Evolutionary conservation across 139 green algal species (phyloP).

Genomic region (Pleodorina starrii): DNA sequence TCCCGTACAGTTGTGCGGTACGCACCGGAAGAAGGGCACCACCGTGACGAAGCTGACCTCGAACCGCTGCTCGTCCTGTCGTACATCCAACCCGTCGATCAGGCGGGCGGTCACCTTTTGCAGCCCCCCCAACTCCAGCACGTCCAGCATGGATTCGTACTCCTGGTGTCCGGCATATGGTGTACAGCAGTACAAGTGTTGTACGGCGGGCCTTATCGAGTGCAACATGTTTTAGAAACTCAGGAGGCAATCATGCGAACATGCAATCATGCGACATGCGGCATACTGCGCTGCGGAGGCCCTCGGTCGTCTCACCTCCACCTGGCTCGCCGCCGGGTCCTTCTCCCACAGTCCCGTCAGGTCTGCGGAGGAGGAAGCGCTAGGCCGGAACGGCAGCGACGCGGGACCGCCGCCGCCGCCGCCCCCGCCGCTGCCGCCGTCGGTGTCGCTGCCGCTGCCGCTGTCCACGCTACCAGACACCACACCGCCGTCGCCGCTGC

Average conservation of each 20-base stretch:
- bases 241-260: too few relatives aligned
- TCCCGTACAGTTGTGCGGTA: background rate
- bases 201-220: too few relatives aligned
- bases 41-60: constrained; percentile 59
- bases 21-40: constrained; percentile 60
- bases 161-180: background rate
- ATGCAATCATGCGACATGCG: too few relatives aligned
- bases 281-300: too few relatives aligned
- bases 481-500: background rate
- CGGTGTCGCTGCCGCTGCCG: background rate
- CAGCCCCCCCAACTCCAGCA: constrained; percentile 53
- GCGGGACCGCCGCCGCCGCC: too few relatives aligned
- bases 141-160: constrained; percentile 59
- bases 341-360: constrained; percentile 56
- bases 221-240: too few relatives aligned
- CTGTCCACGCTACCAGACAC: background rate
- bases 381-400: background rate
- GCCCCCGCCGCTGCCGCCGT: background rate
- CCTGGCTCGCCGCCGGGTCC: constrained; percentile 26
- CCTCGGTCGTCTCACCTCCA: too few relatives aligned
- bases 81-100: constrained; percentile 58
- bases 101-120: constrained; percentile 62
- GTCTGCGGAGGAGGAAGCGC: background rate
- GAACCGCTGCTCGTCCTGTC: constrained; percentile 17
- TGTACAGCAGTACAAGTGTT: too few relatives aligned